Conservation (phyloP, 352 stramenopile species). For the Pythium volutum region DNA sequence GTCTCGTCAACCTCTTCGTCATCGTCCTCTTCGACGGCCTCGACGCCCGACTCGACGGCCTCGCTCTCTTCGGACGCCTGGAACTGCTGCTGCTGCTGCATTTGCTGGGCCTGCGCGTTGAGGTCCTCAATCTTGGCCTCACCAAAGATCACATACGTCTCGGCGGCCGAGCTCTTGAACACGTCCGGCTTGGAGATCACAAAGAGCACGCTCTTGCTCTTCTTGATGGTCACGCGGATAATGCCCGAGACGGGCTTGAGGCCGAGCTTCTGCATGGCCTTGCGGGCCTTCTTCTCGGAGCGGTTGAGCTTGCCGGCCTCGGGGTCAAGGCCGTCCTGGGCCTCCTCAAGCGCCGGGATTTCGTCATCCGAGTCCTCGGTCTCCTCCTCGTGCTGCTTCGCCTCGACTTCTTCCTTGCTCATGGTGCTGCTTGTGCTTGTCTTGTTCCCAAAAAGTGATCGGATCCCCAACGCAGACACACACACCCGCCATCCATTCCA, state of each 20-base stretch:
- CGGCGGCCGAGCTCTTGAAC: slow-evolving; percentile 94
- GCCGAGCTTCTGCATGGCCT: slow-evolving; percentile 98
- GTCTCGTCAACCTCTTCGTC: slow-evolving; percentile 94
- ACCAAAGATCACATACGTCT: slow-evolving; percentile 98
- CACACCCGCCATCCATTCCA: slow-evolving; percentile 14
- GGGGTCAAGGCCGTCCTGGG: slow-evolving; percentile 56
- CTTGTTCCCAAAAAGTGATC: slow-evolving; percentile 14
- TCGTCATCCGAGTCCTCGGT: slow-evolving; percentile 74
- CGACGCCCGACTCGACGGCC: slow-evolving; percentile 33
- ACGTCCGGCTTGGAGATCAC: slow-evolving; percentile 98
- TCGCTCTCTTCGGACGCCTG: slow-evolving; percentile 54
- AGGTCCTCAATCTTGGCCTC: slow-evolving; percentile 99
- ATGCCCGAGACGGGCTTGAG: slow-evolving; percentile 96
- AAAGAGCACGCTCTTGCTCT: slow-evolving; percentile 97
- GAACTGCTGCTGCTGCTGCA: slow-evolving; percentile 94
- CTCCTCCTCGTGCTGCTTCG: slow-evolving; percentile 56
- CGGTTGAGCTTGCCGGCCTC: slow-evolving; percentile 92
- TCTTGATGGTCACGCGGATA: slow-evolving; percentile 97
- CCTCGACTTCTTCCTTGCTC: slow-evolving; percentile 38
- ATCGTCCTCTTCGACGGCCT: slow-evolving; percentile 65
- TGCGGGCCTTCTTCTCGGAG: slow-evolving; percentile 98
- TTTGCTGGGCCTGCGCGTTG: slow-evolving; percentile 79
- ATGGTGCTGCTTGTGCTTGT: slow-evolving; percentile 27
- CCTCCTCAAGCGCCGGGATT: slow-evolving; percentile 78
- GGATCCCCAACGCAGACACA: not conserved